These are phyloP conservation scores for Aspergillus fructus DNA, from an alignment of 2,329 filamentous ascomycete genomes.

Conservation along the genomic window DNA sequence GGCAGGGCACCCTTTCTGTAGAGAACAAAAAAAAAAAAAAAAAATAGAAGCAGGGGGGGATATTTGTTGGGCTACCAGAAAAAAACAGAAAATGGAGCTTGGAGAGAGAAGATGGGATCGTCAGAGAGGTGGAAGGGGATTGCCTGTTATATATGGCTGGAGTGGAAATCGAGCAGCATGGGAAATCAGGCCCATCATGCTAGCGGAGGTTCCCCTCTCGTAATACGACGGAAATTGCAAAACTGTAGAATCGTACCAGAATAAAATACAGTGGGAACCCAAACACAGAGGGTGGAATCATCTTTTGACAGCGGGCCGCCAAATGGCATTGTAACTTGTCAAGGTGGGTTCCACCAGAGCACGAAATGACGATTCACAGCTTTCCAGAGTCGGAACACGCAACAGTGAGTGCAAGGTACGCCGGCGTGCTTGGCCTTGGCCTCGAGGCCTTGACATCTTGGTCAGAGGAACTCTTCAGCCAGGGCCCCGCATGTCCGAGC, in stretches of 20 bases:
- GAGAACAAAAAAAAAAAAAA: not conserved
- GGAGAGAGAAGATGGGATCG: constrained; percentile 4
- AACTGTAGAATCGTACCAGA: not conserved
- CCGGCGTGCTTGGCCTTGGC: not conserved
- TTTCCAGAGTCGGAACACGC: constrained; percentile 4
- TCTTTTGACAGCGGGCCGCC: constrained; percentile 19
- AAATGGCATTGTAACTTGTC: constrained; percentile 1
- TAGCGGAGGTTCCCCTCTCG: not conserved
- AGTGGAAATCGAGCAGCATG: constrained; percentile 7
- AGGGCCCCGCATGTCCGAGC: constrained; percentile 7
- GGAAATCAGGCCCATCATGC: constrained; percentile 6
- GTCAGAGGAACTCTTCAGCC: not conserved
- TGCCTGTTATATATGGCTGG: constrained; percentile 15
- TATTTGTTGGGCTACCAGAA: not conserved
- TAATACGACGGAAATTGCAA: constrained; percentile 6
- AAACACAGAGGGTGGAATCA: not conserved
- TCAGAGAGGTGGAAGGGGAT: constrained; percentile 12
- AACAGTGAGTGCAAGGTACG: not conserved
- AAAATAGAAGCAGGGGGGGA: not conserved
- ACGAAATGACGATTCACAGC: constrained; percentile 6
- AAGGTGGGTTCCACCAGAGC: constrained; percentile 15
- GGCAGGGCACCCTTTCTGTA: not conserved
- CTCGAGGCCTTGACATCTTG: not conserved
- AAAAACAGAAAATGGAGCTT: constrained; percentile 5
- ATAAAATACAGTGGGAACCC: constrained; percentile 12